A percentile compares a stretch with the other conserved stretches of the same genome.
Conservation (phyloP, 306 rosid species). For the Cucurbita moschata region DNA sequence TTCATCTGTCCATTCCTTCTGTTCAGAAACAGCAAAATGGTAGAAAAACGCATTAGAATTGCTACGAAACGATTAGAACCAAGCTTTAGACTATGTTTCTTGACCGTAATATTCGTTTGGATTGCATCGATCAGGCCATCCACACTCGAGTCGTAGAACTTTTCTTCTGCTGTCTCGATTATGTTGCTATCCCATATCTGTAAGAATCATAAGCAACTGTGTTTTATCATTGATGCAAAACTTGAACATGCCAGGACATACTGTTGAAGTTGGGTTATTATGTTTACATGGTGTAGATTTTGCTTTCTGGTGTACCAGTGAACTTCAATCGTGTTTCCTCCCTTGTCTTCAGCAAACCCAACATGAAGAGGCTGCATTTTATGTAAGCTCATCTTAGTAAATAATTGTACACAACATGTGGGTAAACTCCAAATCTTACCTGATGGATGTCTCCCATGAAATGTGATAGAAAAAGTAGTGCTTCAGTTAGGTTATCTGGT, state of each 20-base stretch:
- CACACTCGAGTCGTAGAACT: conserved; percentile 32
- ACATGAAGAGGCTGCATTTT: conserved; percentile 74
- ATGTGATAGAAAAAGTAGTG: conserved; percentile 66
- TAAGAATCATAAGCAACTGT: background rate
- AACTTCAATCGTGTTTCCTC: conserved; percentile 50
- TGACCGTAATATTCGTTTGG: conserved; percentile 57
- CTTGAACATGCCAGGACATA: background rate
- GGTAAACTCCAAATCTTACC: conserved; percentile 17
- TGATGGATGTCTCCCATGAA: conserved; percentile 84
- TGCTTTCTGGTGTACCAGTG: conserved; percentile 64
- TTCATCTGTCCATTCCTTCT: conserved; percentile 57
- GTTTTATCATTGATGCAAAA: background rate
- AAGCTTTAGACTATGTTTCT: background rate
- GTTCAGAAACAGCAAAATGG: conserved; percentile 3
- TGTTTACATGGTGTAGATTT: conserved; percentile 69
- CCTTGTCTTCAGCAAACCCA: conserved; percentile 58
- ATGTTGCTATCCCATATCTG: conserved; percentile 76
- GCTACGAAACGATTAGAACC: background rate
- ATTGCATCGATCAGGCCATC: conserved; percentile 31
- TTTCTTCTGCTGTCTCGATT: conserved; percentile 51
- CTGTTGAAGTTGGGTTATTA: background rate
- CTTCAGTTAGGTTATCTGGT: conserved; percentile 73
- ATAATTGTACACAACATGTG: background rate
- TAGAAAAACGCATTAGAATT: background rate
- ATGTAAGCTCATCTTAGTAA: background rate